Conservation (phyloP, 208 protist genomes). For the Wallacemonas sp. region DNA sequence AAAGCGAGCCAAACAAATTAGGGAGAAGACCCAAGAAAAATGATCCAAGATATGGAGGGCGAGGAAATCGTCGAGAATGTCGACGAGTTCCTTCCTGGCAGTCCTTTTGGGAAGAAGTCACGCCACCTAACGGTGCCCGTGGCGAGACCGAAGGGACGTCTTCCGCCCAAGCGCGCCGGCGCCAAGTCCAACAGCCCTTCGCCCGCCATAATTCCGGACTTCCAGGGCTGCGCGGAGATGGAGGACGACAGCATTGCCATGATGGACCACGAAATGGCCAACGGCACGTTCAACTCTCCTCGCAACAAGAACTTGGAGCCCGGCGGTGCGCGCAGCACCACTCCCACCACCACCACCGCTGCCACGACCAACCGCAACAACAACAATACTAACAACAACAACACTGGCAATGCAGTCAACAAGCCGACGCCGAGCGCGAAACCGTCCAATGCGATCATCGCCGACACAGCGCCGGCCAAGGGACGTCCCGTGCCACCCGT, state of each 20-base stretch:
- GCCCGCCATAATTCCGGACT: conserved; percentile 16
- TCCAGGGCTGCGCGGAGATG: conserved; percentile 24
- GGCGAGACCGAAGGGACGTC: conserved; percentile 22
- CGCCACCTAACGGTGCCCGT: conserved; percentile 14
- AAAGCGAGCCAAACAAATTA: too few species aligned
- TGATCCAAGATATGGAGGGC: conserved; percentile 27
- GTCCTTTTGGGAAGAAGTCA: conserved; percentile 22
- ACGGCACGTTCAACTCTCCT: conserved; percentile 7
- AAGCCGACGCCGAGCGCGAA: neutral
- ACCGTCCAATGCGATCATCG: neutral
- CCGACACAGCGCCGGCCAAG: neutral
- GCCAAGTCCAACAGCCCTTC: neutral
- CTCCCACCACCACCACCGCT: neutral
- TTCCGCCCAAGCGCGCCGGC: conserved; percentile 30
- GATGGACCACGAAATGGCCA: conserved; percentile 13
- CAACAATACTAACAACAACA: conserved; percentile 7
- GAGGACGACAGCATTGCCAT: conserved; percentile 24
- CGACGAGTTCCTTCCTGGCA: conserved; percentile 38
- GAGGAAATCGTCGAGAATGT: conserved; percentile 53
- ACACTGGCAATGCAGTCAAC: neutral
- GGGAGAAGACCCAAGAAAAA: neutral
- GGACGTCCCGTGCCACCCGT: too few species aligned
- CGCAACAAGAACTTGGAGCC: neutral
- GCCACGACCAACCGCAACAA: conserved; percentile 1
- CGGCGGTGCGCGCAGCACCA: neutral